Conservation (phyloP, 305 asterid species). For the Solanum chacoense region DNA sequence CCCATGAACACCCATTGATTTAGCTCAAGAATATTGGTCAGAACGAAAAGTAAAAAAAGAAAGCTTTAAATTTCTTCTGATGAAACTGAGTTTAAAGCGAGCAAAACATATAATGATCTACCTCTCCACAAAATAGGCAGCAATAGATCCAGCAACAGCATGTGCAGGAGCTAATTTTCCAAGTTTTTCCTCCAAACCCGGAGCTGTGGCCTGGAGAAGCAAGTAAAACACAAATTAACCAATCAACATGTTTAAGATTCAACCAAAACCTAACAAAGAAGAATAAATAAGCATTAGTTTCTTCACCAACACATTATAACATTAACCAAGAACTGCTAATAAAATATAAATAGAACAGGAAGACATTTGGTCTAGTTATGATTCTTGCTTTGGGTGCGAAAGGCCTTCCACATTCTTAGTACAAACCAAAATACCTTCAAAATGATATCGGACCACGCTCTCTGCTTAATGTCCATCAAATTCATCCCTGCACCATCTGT, state of each 20-base stretch:
- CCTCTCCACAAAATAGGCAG: constrained; percentile 68
- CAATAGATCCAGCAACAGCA: constrained; percentile 53
- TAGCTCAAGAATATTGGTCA: background rate
- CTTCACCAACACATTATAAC: background rate
- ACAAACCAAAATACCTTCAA: constrained; percentile 37
- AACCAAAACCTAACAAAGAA: background rate
- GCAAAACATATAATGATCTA: constrained; percentile 1
- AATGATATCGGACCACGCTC: constrained; percentile 46
- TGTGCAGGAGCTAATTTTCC: constrained; percentile 79
- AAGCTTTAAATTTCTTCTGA: background rate
- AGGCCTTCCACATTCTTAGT: constrained; percentile 12
- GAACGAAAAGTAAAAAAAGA: background rate
- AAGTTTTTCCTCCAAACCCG: constrained; percentile 60
- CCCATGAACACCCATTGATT: background rate
- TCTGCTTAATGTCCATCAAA: constrained; percentile 66
- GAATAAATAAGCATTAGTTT: background rate
- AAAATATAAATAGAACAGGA: background rate
- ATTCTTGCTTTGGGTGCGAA: constrained; percentile 64
- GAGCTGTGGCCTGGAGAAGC: constrained; percentile 46
- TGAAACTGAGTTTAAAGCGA: background rate
- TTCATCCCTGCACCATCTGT: constrained; percentile 94
- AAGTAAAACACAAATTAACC: background rate
- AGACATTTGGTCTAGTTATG: constrained; percentile 50
- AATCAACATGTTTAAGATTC: background rate
- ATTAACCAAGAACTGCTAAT: background rate